Percentiles rank a stretch among this genome's conserved stretches.
These are phyloP conservation scores for Russula compacta DNA, from an alignment of 768 basidiomycete genomes.

Conservation along the genomic window DNA sequence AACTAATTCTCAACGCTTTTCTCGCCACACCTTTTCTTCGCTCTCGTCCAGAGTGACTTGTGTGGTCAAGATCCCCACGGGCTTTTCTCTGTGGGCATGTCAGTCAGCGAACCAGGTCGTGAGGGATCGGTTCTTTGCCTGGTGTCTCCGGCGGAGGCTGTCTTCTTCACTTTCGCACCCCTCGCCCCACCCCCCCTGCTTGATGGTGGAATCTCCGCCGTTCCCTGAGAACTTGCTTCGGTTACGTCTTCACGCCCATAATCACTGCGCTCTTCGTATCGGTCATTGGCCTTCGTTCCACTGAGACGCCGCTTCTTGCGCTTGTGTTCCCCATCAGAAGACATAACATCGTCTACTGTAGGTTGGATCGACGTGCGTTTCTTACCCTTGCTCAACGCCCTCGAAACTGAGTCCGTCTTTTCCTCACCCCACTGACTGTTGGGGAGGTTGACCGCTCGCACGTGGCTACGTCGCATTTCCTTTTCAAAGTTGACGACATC, in stretches of 20 bases:
- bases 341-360: constrained; percentile 2
- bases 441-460: constrained; percentile 23
- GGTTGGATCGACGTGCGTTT: constrained; percentile 23
- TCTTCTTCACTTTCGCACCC: constrained; percentile 4
- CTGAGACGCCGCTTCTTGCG: constrained; percentile 15
- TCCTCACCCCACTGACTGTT: constrained; percentile 19
- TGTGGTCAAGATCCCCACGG: constrained; percentile 57
- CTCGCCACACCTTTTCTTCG: constrained; percentile 42
- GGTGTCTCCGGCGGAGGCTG: background rate
- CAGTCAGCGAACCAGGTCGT: background rate
- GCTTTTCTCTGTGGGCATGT: constrained; percentile 16
- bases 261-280: background rate
- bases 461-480: constrained; percentile 41
- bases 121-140: background rate
- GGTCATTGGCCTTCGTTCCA: constrained; percentile 23
- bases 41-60: constrained; percentile 49
- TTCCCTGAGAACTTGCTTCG: background rate
- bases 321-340: constrained; percentile 9
- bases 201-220: background rate
- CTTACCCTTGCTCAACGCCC: constrained; percentile 23
- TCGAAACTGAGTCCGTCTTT: constrained; percentile 12
- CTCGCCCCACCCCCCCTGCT: background rate
- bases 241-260: background rate
- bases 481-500: constrained; percentile 63
- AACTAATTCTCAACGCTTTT: constrained; percentile 13